Conservation (phyloP, 1,139 yeast genomes). For the Yamadazyma siamensis region DNA sequence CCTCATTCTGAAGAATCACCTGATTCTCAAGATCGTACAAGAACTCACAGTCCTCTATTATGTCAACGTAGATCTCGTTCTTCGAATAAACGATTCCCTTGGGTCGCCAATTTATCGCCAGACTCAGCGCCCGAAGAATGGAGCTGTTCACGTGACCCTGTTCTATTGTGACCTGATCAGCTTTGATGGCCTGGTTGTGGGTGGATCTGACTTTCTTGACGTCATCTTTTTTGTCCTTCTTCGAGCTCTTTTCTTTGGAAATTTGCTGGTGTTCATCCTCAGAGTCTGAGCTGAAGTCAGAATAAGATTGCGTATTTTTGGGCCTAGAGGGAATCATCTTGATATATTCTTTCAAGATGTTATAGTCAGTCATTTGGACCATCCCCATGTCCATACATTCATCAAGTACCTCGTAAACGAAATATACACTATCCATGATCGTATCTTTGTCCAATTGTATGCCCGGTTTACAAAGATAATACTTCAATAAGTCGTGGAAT, state of each 20-base stretch:
- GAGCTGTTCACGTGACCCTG: slow-evolving; percentile 51
- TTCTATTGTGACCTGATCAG: slow-evolving; percentile 28
- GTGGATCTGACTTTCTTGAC: slow-evolving; percentile 30
- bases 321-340: slow-evolving; percentile 38
- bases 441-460: slow-evolving; percentile 25
- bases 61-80: slow-evolving; percentile 44
- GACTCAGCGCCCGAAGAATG: slow-evolving; percentile 43
- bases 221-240: slow-evolving; percentile 13
- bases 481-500: slow-evolving; percentile 28
- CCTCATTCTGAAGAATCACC: slow-evolving; percentile 31
- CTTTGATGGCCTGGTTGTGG: slow-evolving; percentile 36
- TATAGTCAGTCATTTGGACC: slow-evolving; percentile 42
- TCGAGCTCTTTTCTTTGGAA: slow-evolving; percentile 4
- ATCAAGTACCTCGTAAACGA: slow-evolving; percentile 41
- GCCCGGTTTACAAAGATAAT: slow-evolving; percentile 22
- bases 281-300: slow-evolving; percentile 5
- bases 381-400: slow-evolving; percentile 48
- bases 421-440: slow-evolving; percentile 37
- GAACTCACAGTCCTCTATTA: slow-evolving; percentile 41
- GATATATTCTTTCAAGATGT: slow-evolving; percentile 42
- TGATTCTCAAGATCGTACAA: slow-evolving; percentile 31
- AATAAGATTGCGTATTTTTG: slow-evolving; percentile 11
- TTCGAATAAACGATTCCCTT: slow-evolving; percentile 47
- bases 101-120: slow-evolving; percentile 47
- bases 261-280: slow-evolving; percentile 6